Base-by-base conservation (phyloP, 2,329 filamentous ascomycete species). In the Venturia carpophila region DNA sequence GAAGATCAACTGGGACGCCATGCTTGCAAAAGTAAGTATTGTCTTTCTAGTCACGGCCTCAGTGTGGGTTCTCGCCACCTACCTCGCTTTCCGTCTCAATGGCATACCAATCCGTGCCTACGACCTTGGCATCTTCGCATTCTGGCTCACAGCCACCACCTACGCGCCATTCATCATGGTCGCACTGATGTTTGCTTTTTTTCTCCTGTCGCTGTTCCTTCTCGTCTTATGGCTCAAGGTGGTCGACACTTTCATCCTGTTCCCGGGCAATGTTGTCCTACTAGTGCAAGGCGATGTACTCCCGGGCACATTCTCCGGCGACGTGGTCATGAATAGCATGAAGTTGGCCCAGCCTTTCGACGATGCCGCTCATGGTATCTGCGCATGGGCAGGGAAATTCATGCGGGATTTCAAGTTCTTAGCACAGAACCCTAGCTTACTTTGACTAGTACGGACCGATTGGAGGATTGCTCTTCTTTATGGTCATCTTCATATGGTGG, bases 1-100 rank as follows among this genome's bases (percentile, higher is more conserved):
- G 65, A 84, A 89, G 73, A 99, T 99, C 76, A 99, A 99, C 76
- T 99, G 94, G 95, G 93, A 99, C 76, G 79, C 97, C 75, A 79
- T 99, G 75, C 70, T 97, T 68, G 97, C 97, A 82, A 93, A 97
- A 79, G 83, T 85, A 17, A 41, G 63, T 41, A n/a, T 24, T 19
- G 11, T 27, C 52, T 37, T 42, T 47, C 52, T 58, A 4, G 19
- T n/a, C 30, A 9, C 24, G 30, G 24, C 27, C 4, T 37, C 30
- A 6, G 7, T 30, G 21, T 52, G 47, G 47, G 11, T 4, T 27
- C 10, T 13, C n/a, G 24, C 24, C 21, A 27, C 21, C 47, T 52
- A 21, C 21, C 13, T 27, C 10, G 21, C n/a, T 21, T 52, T 21
- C 21, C 19, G n/a, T n/a, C n/a, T 24, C 49, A 56, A 11, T 24